phyloP scores from a whole-genome alignment of 495 filamentous ascomycete genomes.

The Thozetella sp. region DNA sequence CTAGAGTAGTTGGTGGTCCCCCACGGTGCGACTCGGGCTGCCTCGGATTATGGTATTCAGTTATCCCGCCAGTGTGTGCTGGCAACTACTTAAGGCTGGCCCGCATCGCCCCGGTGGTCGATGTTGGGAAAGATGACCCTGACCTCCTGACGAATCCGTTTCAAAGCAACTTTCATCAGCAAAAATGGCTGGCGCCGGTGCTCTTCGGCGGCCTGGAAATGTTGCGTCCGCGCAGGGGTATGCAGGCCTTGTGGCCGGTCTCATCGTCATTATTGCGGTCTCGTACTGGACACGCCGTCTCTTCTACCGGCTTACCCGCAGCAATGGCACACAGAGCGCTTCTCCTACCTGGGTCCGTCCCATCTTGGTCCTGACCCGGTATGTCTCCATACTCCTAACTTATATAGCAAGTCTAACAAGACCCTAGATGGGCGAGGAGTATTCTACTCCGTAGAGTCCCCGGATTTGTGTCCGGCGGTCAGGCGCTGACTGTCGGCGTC shows the following conservation, averaged over 20 bases:
- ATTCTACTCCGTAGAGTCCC: slow-evolving; percentile 32
- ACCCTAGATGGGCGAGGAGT: slow-evolving; percentile 21
- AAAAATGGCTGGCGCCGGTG: not conserved
- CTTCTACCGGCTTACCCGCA: not conserved
- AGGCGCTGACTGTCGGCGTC: slow-evolving; percentile 35
- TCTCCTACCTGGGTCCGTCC: not conserved
- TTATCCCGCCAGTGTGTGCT: too few relatives aligned
- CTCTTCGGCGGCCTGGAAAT: not conserved
- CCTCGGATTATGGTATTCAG: too few relatives aligned
- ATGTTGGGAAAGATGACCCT: too few relatives aligned
- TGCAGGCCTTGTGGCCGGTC: not conserved
- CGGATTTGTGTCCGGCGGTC: slow-evolving; percentile 43
- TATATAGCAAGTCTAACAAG: not conserved
- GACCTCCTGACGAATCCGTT: too few relatives aligned
- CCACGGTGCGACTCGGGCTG: too few relatives aligned
- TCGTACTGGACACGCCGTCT: slow-evolving; percentile 30
- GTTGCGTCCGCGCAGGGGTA: not conserved
- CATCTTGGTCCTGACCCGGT: not conserved
- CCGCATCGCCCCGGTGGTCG: too few relatives aligned
- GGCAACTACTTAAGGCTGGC: too few relatives aligned
- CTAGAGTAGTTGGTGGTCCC: too few relatives aligned
- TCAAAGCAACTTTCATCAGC: too few relatives aligned
- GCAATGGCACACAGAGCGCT: not conserved
- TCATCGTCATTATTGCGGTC: slow-evolving; percentile 41
- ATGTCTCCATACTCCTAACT: not conserved